Base-by-base conservation (phyloP, 495 filamentous ascomycete genomes). In the Podospora appendiculata region DNA sequence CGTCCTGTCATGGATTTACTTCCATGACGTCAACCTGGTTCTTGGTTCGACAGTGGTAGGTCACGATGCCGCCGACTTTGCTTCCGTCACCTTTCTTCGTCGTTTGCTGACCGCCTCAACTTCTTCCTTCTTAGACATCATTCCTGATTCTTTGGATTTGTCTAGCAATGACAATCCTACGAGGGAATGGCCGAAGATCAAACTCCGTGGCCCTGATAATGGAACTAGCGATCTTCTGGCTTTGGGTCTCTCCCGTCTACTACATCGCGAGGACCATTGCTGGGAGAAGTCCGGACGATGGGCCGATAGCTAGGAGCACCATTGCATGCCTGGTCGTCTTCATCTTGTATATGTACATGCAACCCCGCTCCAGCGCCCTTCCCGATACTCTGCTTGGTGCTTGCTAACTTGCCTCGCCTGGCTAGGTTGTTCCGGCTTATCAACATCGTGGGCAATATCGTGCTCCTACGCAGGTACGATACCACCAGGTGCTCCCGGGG, bases 221-320 rank as follows among this genome's bases (percentile, higher is more conserved):
- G 6, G 67, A 70, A 50, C 54, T 66, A 35, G 33, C 38, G n/a
- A 63, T 64, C 34, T 44, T 67, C 6, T 57, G 53, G 3, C 53
- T 63, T 6, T 70, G 67, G 67, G 49, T 64, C 11, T 56, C 59
- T 0, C 62, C 67, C 4, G 47, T 67, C 13, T 63, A 62, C 38
- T 41, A 52, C 38, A 11, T 67, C 33, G 48, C 48, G 3, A 51
- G 16, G 6, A 39, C 46, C 1, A 46, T 62, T 14, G 47, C 48
- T 1, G 19, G 10, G 10, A 47, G 14, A 25, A 25, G 25, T 5
- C 9, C n/a, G 13, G 34, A 14, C 1, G 46, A 49, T 4, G 38
- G 4, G 4, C 6, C 41, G 1, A 49, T 59, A 9, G 32, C 47
- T 3, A 48, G 36, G 33, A 47, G 38, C 38, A 50, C 52, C 5